Evolutionary conservation across 192 early-diverging fungal genomes (phyloP).

Genomic region (Linnemannia schmuckeri): DNA sequence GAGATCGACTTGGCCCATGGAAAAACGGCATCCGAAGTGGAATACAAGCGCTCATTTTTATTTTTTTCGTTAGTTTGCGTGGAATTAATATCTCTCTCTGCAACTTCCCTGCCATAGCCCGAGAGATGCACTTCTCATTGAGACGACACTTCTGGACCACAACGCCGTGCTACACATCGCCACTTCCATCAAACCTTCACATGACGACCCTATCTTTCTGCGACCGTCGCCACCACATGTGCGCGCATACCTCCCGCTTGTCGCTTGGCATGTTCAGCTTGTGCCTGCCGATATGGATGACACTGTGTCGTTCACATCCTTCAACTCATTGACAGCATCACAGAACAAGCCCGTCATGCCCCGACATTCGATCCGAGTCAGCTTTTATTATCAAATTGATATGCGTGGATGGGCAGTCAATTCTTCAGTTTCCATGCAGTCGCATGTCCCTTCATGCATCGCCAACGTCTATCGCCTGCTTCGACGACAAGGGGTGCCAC

Average conservation of each 20-base stretch:
- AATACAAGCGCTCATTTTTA: background rate
- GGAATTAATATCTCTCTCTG: background rate
- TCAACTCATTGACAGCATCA: slow-evolving; percentile 45
- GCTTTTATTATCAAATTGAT: slow-evolving; percentile 58
- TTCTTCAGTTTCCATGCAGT: slow-evolving; percentile 56
- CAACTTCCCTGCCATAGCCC: slow-evolving; percentile 27
- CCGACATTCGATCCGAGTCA: slow-evolving; percentile 55
- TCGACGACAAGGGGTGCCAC: slow-evolving; percentile 51
- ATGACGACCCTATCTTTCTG: slow-evolving; percentile 56
- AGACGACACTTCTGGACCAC: slow-evolving; percentile 55
- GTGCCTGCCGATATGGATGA: slow-evolving; percentile 56
- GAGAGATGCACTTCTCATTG: slow-evolving; percentile 53
- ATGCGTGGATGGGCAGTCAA: slow-evolving; percentile 57
- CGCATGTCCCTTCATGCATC: slow-evolving; percentile 56
- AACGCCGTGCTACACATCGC: slow-evolving; percentile 58
- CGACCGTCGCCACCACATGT: slow-evolving; percentile 57
- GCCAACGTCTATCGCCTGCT: slow-evolving; percentile 46
- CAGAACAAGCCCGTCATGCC: slow-evolving; percentile 54
- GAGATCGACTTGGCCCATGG: slow-evolving; percentile 6
- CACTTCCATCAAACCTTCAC: slow-evolving; percentile 53
- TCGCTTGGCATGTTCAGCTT: slow-evolving; percentile 52
- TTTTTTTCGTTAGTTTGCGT: background rate
- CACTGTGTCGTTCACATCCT: slow-evolving; percentile 53
- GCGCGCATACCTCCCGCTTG: slow-evolving; percentile 54
- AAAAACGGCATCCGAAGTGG: background rate